Evolutionary conservation across 2,329 filamentous ascomycete genomes (phyloP).

Genomic region (Microdochium paspali): DNA sequence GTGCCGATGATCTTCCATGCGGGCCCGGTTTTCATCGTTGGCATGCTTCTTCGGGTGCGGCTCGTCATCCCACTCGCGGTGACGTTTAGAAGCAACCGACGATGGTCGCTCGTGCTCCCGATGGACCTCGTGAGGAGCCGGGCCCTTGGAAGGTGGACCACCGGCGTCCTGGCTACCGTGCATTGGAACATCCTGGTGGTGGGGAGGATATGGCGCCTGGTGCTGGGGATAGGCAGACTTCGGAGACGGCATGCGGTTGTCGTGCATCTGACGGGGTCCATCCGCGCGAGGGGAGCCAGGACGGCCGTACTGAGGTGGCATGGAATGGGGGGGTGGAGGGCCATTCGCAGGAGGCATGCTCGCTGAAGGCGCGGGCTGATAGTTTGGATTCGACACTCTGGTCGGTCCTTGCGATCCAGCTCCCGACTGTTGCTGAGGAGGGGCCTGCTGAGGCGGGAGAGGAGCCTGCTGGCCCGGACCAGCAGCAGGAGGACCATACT

Average conservation of each 20-base stretch:
- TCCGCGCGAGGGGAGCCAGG: slow-evolving; percentile 76
- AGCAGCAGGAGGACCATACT: slow-evolving; percentile 45
- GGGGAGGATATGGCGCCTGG: slow-evolving; percentile 53
- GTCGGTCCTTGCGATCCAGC: slow-evolving; percentile 35
- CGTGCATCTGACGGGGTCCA: slow-evolving; percentile 64
- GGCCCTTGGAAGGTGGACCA: slow-evolving; percentile 45
- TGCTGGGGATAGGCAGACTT: slow-evolving; percentile 78
- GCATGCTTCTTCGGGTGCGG: slow-evolving; percentile 72
- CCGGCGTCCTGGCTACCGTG: slow-evolving; percentile 57
- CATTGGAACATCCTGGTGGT: slow-evolving; percentile 54
- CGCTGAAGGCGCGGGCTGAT: slow-evolving; percentile 23
- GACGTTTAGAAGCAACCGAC: slow-evolving; percentile 73
- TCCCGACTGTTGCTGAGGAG: slow-evolving; percentile 30
- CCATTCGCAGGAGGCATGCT: slow-evolving; percentile 32
- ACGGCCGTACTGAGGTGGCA: slow-evolving; percentile 63
- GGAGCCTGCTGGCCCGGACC: slow-evolving; percentile 14
- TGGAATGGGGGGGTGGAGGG: slow-evolving; percentile 32
- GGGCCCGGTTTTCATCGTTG: slow-evolving; percentile 78
- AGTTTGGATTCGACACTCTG: slow-evolving; percentile 29
- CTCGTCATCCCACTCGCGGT: slow-evolving; percentile 90
- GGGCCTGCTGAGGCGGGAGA: slow-evolving; percentile 6
- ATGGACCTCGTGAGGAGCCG: slow-evolving; percentile 55
- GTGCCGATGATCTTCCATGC: slow-evolving; percentile 74
- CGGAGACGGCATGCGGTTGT: slow-evolving; percentile 84
- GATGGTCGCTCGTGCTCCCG: slow-evolving; percentile 64